phyloP scores from a whole-genome alignment of 148 eudicot species.

The Rhododendron henanense region DNA sequence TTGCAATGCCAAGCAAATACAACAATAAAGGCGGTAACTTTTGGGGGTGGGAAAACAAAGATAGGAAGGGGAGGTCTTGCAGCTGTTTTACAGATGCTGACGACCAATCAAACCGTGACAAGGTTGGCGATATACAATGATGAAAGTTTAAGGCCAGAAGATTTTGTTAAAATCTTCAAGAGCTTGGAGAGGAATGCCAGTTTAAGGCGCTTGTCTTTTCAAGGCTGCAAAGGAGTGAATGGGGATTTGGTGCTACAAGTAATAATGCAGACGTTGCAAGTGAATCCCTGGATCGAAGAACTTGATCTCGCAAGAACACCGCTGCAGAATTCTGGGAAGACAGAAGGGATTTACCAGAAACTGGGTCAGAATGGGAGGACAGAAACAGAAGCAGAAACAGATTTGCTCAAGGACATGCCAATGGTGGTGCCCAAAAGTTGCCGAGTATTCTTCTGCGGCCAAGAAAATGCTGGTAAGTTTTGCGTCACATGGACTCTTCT shows the following conservation, averaged over 20 bases:
- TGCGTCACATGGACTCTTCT: not conserved
- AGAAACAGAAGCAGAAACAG: slow-evolving; percentile 52
- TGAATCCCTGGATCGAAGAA: slow-evolving; percentile 93
- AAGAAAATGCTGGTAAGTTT: slow-evolving; percentile 69
- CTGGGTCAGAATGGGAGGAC: slow-evolving; percentile 62
- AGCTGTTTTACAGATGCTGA: slow-evolving; percentile 64
- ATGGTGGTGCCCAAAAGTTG: slow-evolving; percentile 75
- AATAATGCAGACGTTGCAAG: slow-evolving; percentile 60
- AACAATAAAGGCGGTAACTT: slow-evolving; percentile 53
- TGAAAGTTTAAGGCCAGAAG: slow-evolving; percentile 55
- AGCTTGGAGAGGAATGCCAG: slow-evolving; percentile 62
- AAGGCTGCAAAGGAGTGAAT: slow-evolving; percentile 80
- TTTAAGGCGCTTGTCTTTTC: slow-evolving; percentile 59
- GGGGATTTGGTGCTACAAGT: slow-evolving; percentile 65
- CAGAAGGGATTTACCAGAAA: slow-evolving; percentile 60
- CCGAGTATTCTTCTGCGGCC: slow-evolving; percentile 84
- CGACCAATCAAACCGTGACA: slow-evolving; percentile 63
- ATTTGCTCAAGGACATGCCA: slow-evolving; percentile 72
- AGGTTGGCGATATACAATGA: slow-evolving; percentile 63
- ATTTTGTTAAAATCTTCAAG: slow-evolving; percentile 52
- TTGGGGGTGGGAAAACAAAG: slow-evolving; percentile 70
- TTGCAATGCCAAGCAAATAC: slow-evolving; percentile 77
- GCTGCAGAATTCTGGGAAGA: slow-evolving; percentile 53
- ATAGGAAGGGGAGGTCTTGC: slow-evolving; percentile 67
- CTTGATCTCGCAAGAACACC: slow-evolving; percentile 84